Conservation (phyloP, 164 flowering plant genomes). For the Vitis amurensis region DNA sequence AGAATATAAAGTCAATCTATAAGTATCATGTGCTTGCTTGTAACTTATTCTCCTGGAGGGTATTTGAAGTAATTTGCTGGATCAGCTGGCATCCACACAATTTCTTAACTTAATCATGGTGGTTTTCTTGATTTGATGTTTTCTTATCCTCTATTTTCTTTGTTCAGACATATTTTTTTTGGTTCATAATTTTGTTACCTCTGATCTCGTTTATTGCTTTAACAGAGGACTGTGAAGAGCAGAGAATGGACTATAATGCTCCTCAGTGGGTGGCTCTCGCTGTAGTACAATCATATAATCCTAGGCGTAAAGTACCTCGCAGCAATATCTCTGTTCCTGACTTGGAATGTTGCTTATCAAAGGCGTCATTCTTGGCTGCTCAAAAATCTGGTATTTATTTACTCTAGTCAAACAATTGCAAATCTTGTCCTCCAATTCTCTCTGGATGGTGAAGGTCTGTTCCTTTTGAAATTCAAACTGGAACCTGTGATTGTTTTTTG, state of each 20-base stretch:
- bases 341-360: conserved; percentile 68
- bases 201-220: conserved; percentile 5
- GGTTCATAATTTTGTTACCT: neutral
- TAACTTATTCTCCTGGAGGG: too few species aligned
- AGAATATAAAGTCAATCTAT: too few species aligned
- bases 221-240: conserved; percentile 44
- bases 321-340: conserved; percentile 72
- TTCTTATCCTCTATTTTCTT: neutral
- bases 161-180: neutral
- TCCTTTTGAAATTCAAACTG: too few species aligned
- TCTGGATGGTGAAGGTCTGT: too few species aligned
- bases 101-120: too few species aligned
- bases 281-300: conserved; percentile 86
- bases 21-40: too few species aligned
- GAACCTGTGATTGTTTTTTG: too few species aligned
- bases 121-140: too few species aligned
- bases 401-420: too few species aligned
- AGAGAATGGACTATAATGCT: conserved; percentile 15
- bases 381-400: conserved; percentile 68
- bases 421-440: too few species aligned
- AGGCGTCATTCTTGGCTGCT: conserved; percentile 77
- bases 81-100: too few species aligned
- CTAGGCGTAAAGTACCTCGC: conserved; percentile 84
- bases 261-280: conserved; percentile 84
- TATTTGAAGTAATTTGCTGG: too few species aligned